Conservation (phyloP, 805 yeast genomes). For the Teunomyces pallodes region DNA sequence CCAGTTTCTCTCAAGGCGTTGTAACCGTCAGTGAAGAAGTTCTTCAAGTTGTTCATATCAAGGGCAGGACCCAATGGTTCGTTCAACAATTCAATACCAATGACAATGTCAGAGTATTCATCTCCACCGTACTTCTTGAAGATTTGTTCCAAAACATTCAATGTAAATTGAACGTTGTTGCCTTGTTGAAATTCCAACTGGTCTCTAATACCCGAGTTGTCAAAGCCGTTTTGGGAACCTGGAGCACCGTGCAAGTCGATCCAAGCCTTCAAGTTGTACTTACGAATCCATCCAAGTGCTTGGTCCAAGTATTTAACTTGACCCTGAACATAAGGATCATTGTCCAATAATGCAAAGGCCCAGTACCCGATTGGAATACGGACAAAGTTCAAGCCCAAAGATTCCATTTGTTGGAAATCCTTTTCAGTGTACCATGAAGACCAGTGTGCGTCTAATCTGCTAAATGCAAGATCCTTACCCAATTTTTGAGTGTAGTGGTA, state of each 20-base stretch:
- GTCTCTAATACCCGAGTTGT: conserved; percentile 86
- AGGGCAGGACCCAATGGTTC: conserved; percentile 82
- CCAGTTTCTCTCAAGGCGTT: conserved; percentile 54
- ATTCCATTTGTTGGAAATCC: conserved; percentile 62
- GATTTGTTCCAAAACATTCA: conserved; percentile 52
- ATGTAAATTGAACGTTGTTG: conserved; percentile 53
- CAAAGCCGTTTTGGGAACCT: conserved; percentile 95
- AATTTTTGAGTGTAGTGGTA: conserved; percentile 60
- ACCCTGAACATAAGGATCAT: conserved; percentile 87
- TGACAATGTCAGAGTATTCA: conserved; percentile 65
- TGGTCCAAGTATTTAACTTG: conserved; percentile 68
- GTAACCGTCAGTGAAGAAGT: conserved; percentile 65
- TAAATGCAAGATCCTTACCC: conserved; percentile 57
- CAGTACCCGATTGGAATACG: conserved; percentile 94
- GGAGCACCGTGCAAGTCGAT: conserved; percentile 95
- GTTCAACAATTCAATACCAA: conserved; percentile 81
- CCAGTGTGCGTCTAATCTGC: conserved; percentile 71
- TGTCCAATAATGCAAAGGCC: conserved; percentile 65
- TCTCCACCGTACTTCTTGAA: conserved; percentile 61
- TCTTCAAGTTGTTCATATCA: conserved; percentile 55
- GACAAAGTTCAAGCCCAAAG: conserved; percentile 74
- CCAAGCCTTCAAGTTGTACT: conserved; percentile 71
- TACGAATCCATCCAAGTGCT: conserved; percentile 75
- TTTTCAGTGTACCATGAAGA: conserved; percentile 66
- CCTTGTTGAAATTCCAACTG: conserved; percentile 51